These are phyloP conservation scores for Aspergillus sergii DNA, from an alignment of 2,329 filamentous ascomycete genomes.

Conservation along the genomic window DNA sequence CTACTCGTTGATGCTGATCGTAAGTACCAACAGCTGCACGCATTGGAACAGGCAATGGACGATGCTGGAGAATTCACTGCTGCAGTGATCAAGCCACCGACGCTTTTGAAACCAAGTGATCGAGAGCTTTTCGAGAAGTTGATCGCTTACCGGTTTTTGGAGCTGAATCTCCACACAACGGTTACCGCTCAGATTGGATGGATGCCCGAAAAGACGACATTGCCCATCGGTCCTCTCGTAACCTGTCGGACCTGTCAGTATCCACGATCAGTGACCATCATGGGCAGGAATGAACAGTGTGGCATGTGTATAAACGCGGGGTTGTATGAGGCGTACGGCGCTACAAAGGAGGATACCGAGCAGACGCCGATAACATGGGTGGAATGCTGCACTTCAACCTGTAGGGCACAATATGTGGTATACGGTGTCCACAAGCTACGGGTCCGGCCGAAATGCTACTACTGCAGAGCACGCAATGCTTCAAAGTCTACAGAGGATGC, in stretches of 20 bases:
- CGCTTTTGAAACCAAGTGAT: not conserved
- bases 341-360: conserved; percentile 16
- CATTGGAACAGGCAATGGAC: not conserved
- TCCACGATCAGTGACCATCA: conserved; percentile 55
- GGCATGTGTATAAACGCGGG: conserved; percentile 42
- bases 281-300: conserved; percentile 45
- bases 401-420: conserved; percentile 55
- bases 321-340: not conserved
- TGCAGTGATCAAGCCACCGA: not conserved
- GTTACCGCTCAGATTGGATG: conserved; percentile 50
- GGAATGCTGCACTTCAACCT: conserved; percentile 48
- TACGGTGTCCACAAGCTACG: conserved; percentile 48
- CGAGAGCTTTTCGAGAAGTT: not conserved
- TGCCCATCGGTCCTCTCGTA: conserved; percentile 47
- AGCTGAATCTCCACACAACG: conserved; percentile 49
- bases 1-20: conserved; percentile 53
- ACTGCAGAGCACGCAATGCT: conserved; percentile 42
- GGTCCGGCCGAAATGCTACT: conserved; percentile 53
- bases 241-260: conserved; percentile 47
- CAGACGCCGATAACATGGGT: conserved; percentile 45
- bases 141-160: conserved; percentile 39
- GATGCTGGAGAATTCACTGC: not conserved
- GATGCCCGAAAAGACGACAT: conserved; percentile 49
- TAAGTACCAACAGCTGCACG: conserved; percentile 28
- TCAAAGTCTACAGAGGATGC: not conserved